Conservation (phyloP, 306 rosid species). For the Cicer pinnatifidum region DNA sequence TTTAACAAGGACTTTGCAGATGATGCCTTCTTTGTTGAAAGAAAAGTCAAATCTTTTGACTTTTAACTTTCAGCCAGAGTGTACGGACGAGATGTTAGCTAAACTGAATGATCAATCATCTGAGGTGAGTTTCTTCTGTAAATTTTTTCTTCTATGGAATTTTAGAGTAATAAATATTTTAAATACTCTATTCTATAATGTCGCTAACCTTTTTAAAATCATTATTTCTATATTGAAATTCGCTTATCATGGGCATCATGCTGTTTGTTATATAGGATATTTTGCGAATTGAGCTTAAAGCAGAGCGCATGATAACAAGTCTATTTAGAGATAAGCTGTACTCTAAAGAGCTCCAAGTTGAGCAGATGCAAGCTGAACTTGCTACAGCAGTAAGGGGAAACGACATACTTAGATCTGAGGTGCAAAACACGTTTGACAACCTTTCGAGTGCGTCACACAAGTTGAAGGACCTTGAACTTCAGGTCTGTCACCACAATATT, state of each 20-base stretch:
- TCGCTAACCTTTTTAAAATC: conserved; percentile 15
- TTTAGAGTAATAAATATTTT: conserved; percentile 13
- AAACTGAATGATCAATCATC: conserved; percentile 59
- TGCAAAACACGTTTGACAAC: conserved; percentile 74
- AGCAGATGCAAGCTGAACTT: conserved; percentile 89
- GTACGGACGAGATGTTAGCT: conserved; percentile 49
- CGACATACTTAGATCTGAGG: conserved; percentile 77
- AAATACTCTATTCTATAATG: conserved; percentile 8
- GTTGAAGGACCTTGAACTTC: conserved; percentile 81
- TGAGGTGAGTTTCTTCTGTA: conserved; percentile 60
- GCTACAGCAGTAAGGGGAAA: conserved; percentile 93
- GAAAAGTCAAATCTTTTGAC: conserved; percentile 66
- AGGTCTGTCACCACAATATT: conserved; percentile 54
- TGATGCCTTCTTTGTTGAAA: conserved; percentile 66
- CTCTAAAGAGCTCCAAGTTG: conserved; percentile 83
- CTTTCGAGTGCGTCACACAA: conserved; percentile 70
- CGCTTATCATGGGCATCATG: conserved; percentile 12
- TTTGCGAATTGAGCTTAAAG: conserved; percentile 70
- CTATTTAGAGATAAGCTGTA: conserved; percentile 77
- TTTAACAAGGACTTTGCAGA: conserved; percentile 82
- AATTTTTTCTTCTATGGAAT: conserved; percentile 15
- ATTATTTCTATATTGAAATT: conserved; percentile 21
- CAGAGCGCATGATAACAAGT: conserved; percentile 79
- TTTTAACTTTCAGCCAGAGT: conserved; percentile 51
- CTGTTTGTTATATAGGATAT: conserved; percentile 55